These are phyloP conservation scores for Pseudocercospora cruenta DNA, from an alignment of 2,329 filamentous ascomycete species.

Conservation along the genomic window DNA sequence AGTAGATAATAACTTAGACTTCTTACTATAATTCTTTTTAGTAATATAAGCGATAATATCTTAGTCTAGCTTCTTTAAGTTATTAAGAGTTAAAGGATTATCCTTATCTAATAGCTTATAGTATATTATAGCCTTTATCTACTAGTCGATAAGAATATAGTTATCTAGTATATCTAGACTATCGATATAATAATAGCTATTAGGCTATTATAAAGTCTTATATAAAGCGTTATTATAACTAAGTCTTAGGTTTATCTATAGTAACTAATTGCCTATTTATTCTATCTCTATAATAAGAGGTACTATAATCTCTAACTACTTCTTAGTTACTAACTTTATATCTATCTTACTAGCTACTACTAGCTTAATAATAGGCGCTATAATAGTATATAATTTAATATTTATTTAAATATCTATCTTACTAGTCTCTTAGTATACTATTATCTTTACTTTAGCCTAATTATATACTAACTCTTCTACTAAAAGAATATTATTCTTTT, in stretches of 20 bases:
- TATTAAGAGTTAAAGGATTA: neutral
- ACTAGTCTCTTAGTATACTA: neutral
- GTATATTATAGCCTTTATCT: neutral
- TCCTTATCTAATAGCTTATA: neutral
- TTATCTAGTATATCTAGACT: neutral
- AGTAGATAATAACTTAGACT: neutral
- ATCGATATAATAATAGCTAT: neutral
- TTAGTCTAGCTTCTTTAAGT: neutral
- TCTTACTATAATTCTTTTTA: neutral
- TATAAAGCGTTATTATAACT: neutral
- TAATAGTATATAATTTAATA: neutral
- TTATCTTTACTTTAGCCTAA: neutral
- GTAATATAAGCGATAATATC: too few relatives aligned
- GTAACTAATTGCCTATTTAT: neutral
- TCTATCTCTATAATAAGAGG: neutral
- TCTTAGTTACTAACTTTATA: neutral
- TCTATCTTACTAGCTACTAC: neutral
- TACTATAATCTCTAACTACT: neutral
- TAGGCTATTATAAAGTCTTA: neutral
- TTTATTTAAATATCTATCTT: neutral
- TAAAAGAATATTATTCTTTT: too few relatives aligned
- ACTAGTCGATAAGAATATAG: neutral
- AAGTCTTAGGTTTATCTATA: too few relatives aligned
- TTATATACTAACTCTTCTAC: too few relatives aligned
- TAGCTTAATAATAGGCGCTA: too few relatives aligned